Evolutionary conservation across 2,329 filamentous ascomycete species (phyloP).

Genomic region (Trichophyton mentagrophytes): DNA sequence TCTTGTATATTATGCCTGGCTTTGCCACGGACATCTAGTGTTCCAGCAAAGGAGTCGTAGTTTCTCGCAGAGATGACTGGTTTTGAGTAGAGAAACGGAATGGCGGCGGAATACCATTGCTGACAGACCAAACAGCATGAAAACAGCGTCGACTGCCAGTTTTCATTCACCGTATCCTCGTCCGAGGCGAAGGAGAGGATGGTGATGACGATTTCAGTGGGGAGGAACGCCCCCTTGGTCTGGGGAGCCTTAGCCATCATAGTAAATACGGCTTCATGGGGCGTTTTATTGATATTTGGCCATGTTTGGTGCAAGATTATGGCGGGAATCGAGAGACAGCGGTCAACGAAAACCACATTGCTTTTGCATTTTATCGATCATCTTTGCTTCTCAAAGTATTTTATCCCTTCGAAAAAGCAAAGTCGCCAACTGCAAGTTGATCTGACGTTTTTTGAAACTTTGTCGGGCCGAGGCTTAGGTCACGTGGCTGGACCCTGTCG

Average conservation of each 20-base stretch:
- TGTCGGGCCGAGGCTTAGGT: not conserved
- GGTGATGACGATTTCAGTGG: conserved; percentile 42
- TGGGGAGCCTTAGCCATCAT: not conserved
- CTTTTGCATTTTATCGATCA: not conserved
- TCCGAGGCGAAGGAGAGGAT: conserved; percentile 36
- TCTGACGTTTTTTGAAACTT: not conserved
- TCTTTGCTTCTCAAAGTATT: not conserved
- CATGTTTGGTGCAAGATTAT: not conserved
- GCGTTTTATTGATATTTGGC: not conserved
- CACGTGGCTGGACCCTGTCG: not conserved
- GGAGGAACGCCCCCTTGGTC: conserved; percentile 29
- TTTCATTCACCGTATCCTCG: conserved; percentile 18
- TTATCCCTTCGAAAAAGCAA: not conserved
- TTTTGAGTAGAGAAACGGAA: conserved; percentile 40
- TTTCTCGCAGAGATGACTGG: conserved; percentile 41
- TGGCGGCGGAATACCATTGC: conserved; percentile 45
- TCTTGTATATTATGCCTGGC: conserved; percentile 35
- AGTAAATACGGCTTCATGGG: not conserved
- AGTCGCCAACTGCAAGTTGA: not conserved
- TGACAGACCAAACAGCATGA: conserved; percentile 41
- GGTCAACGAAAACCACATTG: not conserved
- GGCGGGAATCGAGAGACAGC: not conserved
- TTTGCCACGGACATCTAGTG: conserved; percentile 15
- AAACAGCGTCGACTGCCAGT: conserved; percentile 35
- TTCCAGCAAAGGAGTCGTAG: conserved; percentile 42